Base-by-base conservation (phyloP, 2,329 filamentous ascomycete genomes). In the Xylariales sp. region DNA sequence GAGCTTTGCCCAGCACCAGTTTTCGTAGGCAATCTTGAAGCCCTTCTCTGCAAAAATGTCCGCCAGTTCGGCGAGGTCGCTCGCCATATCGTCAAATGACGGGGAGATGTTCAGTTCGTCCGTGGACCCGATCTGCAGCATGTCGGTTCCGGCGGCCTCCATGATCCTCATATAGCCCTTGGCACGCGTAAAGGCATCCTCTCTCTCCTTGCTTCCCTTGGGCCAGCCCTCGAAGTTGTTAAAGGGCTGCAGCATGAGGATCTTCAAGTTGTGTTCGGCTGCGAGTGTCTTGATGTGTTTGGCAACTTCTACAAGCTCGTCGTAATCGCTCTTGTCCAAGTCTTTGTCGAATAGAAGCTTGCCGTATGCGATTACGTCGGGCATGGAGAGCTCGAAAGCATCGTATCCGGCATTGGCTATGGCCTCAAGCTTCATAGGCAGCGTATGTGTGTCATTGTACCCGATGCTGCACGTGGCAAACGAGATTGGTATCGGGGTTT, bases 1-100 rank as follows among this genome's bases (percentile, higher is more conserved):
- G 33, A 79, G 74, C 0, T 83, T 86, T 0, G 80, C 80, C 85
- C 85, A 90, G 60, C 84, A 88, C 83, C 84, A 89, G 54, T 89
- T 88, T 61, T 90, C 85, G 48, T 89, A 90, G 0, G 84, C 83
- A 15, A 90, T 62, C 6, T 74, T 70, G 54, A 79, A 76, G 0
- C 70, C 69, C 32, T 76, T 69, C 16, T 67, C 55, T 0, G 72
- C 72, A 2, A 85, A 67, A 36, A 84, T 60, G 39, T 85, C 79
- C 3, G 77, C 79, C 6, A 90, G 64, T 40, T 80, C 69, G 2
- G 69, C 69, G 0, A 90, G 67, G 48, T 89, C 83, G 0, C 58
- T 51, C 0, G 83, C 74, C 15, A 85, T 67, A 6, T 68, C 62
- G 1, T 65, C 62, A 5, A 69, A 60, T 5, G 73, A 65, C 0